Percentiles rank a stretch among this genome's conserved stretches.
Conservation (phyloP, 495 filamentous ascomycete genomes). For the Talaromyces trachyspermus region DNA sequence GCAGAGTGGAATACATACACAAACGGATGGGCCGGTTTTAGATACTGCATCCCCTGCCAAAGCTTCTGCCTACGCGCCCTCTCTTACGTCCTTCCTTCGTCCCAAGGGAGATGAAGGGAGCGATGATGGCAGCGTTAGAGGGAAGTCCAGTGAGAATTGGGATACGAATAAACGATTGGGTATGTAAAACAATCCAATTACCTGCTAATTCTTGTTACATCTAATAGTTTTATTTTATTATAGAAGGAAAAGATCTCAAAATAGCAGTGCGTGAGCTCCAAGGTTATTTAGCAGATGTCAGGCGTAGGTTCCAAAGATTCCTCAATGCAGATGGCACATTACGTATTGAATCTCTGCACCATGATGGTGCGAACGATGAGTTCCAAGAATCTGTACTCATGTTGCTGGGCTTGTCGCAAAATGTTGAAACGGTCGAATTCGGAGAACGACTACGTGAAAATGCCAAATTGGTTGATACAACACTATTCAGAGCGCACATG, state of each 20-base stretch:
- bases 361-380: constrained; percentile 44
- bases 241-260: constrained; percentile 73
- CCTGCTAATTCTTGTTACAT: neutral
- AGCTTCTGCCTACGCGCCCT: constrained; percentile 34
- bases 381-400: constrained; percentile 39
- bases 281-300: constrained; percentile 75
- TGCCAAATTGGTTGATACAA: constrained; percentile 83
- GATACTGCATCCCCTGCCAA: constrained; percentile 16
- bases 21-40: constrained; percentile 13
- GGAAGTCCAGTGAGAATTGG: constrained; percentile 20
- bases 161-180: constrained; percentile 30
- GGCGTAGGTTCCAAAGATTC: constrained; percentile 72
- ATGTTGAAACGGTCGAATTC: constrained; percentile 53
- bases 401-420: constrained; percentile 34
- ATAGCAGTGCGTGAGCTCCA: constrained; percentile 73
- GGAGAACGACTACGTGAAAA: constrained; percentile 62
- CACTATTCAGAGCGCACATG: constrained; percentile 90
- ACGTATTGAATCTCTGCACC: constrained; percentile 46
- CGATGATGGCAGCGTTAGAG: constrained; percentile 41
- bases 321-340: constrained; percentile 70
- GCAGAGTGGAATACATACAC: no score
- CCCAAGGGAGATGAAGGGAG: constrained; percentile 31
- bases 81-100: constrained; percentile 51
- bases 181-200: constrained; percentile 22
- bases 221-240: neutral